Evolutionary conservation across 495 filamentous ascomycete genomes (phyloP), one percentile per base, ranked within the genome.

Genomic region (Trichoderma asperelloides): DNA sequence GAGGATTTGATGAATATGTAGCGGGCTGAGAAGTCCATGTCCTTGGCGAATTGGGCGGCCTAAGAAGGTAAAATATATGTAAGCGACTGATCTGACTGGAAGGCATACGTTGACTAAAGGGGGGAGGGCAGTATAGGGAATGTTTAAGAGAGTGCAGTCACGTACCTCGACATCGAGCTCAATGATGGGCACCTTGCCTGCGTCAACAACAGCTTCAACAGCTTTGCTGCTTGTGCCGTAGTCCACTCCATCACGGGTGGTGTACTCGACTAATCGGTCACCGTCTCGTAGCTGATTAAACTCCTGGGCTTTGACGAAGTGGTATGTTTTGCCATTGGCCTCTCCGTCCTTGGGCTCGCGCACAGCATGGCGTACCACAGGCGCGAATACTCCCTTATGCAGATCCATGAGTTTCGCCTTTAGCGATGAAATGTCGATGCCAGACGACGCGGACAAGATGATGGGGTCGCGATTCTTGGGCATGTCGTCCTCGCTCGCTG

Each of bases 1-100:
- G 90, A 88, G 0, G 91, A 90, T 12, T 85, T 78, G 62, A 96
- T 77, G 74, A 94, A 91, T 47, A 94, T 72, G 70, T 89, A 89
- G 3, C 90, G 83, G 23, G 90, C 88, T 65, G 86, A 80, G 65
- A 90, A 85, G 69, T 87, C 82, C 45, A 85, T 85, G 67, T 86
- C 85, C 72, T 89, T 91, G 55, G 92, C 85, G 76, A 78, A 76
- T 89, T 92, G 80, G 83, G 90, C 69, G 87, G 88, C 68, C 92
- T 89, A n/a, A n/a, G n/a, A n/a, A n/a, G 78, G 27, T 43, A 25
- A 49, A 40, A 0, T 49, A 28, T 0, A 64, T 15, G 33, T 25
- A 68, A 72, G 69, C 18, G 62, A 67, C 55, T 68, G 65, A 41
- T 23, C 9, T 13, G 6, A 12, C 13, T 39, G 25, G 18, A 23